Conservation (phyloP, 192 early-diverging fungal species). For the Entophlyctis luteolus region DNA sequence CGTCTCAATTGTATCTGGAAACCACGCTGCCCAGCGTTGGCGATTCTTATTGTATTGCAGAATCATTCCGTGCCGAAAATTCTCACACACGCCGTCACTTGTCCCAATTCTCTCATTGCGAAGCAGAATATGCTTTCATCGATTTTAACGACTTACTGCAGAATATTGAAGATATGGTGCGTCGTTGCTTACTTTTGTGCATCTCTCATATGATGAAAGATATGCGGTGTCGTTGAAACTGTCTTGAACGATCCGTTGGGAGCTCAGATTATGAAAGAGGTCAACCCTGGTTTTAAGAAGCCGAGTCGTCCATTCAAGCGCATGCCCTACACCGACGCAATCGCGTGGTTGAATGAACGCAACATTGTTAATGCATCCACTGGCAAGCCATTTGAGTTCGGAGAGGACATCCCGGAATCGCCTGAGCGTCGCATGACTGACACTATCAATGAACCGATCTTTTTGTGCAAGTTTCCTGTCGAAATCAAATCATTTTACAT, state of each 20-base stretch:
- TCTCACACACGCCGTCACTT: conserved; percentile 95
- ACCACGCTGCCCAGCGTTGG: conserved; percentile 91
- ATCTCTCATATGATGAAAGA: too few species aligned
- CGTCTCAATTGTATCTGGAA: conserved; percentile 97
- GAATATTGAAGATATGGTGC: conserved; percentile 85
- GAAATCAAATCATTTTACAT: conserved; percentile 99
- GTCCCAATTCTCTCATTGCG: conserved; percentile 91
- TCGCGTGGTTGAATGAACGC: conserved; percentile 87
- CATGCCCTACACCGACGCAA: conserved; percentile 96
- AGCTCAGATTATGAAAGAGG: conserved; percentile 72
- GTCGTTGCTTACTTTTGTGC: too few species aligned
- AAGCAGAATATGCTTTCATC: conserved; percentile 95
- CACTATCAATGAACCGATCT: conserved; percentile 88
- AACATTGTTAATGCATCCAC: conserved; percentile 71
- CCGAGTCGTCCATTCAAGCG: conserved; percentile 85
- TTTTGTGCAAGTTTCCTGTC: conserved; percentile 93
- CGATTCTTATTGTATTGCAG: conserved; percentile 92
- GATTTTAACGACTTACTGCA: conserved; percentile 84
- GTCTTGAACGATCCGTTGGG: conserved; percentile 73
- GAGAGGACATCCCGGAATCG: conserved; percentile 97
- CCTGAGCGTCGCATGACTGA: conserved; percentile 99
- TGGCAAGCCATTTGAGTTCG: conserved; percentile 82
- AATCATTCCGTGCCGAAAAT: conserved; percentile 97
- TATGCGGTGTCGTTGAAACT: conserved; percentile 61
- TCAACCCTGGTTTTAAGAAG: conserved; percentile 86